phyloP scores from a whole-genome alignment of 164 flowering plant species.

The Chimonanthus salicifolius region DNA sequence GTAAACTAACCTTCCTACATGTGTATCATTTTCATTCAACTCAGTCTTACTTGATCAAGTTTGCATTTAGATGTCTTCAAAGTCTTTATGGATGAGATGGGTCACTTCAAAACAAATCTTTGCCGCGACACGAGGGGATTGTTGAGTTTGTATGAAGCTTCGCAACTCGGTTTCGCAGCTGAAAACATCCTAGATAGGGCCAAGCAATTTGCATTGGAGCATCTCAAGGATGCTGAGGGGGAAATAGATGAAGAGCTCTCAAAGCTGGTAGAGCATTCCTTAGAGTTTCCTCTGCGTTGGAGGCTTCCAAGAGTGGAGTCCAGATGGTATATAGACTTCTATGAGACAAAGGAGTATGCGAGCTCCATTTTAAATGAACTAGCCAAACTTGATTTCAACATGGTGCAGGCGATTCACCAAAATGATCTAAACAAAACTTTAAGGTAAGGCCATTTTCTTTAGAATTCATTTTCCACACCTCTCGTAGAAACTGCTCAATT shows the following conservation, averaged over 20 bases:
- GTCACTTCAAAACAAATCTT: conserved; percentile 13
- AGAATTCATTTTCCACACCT: too few relatives aligned
- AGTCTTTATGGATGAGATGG: conserved; percentile 25
- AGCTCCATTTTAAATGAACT: not conserved
- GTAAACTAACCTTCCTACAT: not conserved
- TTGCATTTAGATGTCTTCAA: conserved; percentile 18
- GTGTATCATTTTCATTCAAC: not conserved
- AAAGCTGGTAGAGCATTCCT: conserved; percentile 15
- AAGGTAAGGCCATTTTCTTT: not conserved
- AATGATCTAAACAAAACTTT: not conserved
- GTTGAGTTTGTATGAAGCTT: conserved; percentile 32
- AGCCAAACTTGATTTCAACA: conserved; percentile 7
- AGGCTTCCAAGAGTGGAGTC: conserved; percentile 30
- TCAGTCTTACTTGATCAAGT: not conserved
- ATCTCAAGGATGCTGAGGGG: conserved; percentile 14
- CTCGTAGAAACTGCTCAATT: too few relatives aligned
- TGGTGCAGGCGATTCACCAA: conserved; percentile 1
- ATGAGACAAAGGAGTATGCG: not conserved
- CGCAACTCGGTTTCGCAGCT: conserved; percentile 32
- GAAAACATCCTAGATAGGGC: conserved; percentile 49
- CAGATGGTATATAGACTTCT: conserved; percentile 14
- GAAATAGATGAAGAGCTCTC: conserved; percentile 4
- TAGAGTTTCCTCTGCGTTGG: conserved; percentile 37
- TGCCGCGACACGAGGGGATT: conserved; percentile 20
- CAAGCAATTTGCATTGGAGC: conserved; percentile 15